Base-by-base conservation (phyloP, 257 asterid species). In the Ligustrum vulgare region DNA sequence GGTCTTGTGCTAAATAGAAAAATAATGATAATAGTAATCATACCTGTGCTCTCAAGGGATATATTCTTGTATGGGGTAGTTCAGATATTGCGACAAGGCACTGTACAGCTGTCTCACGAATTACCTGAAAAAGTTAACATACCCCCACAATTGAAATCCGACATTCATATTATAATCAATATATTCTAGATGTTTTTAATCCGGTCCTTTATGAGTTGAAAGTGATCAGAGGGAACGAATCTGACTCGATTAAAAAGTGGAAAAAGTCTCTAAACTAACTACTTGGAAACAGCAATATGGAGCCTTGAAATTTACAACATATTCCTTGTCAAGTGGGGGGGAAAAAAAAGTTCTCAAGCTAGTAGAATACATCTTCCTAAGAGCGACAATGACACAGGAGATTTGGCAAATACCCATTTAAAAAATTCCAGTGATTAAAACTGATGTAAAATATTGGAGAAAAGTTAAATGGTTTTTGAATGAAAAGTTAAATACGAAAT, bases 21-120 rank as follows among this genome's bases (percentile, higher is more conserved):
- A 69, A 16, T 35, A 67, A 33, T 66, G 11, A 80, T 41, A 56
- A 16, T 12, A 79, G 71, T 31, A 23, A 67, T 72, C 64, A 39
- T 76, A 92, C 98, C 98, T 91, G 89, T 22, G 80, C 64, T 86
- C 93, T 83, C 73, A 84, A 72, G 72, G 99, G 98, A 86, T 87
- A 94, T 72, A 92, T 83, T 87, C 92, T 87, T 69, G 93, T 70
- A 77, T 92, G 80, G 66, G 97, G 97, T 67, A 92, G 89, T 75
- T 82, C 78, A 63, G 96, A 86, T 83, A 88, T 81, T 78, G 98
- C 94, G 79, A 83, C 85, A 77, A 94, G 96, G 87, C 99, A 92
- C 81, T 94, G 99, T 75, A 94, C 76, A 64, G 97, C 95, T 60
- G 95, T 91, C 85, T 91, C 96, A 31, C 99, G 90, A 68, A 92